A percentile compares a stretch with the other conserved stretches of the same genome.
These are phyloP conservation scores for Pterocarpus santalinus DNA, from an alignment of 306 rosid species.

Conservation along the genomic window DNA sequence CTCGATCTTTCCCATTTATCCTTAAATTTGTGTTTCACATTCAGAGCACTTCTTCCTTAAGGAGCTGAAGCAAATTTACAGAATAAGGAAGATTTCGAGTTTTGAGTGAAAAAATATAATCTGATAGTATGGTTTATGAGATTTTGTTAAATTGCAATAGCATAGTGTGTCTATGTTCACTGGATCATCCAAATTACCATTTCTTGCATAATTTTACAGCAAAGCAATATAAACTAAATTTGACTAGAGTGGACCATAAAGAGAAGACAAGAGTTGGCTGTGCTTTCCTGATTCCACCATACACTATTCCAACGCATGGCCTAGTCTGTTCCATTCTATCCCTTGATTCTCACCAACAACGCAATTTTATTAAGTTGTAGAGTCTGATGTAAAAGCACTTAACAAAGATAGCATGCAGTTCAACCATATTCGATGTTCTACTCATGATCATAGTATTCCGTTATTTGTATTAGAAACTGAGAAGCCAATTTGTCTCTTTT, in stretches of 20 bases:
- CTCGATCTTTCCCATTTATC: not conserved
- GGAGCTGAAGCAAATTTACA: not conserved
- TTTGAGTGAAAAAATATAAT: not conserved
- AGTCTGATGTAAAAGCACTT: not conserved
- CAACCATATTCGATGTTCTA: not conserved
- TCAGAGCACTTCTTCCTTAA: not conserved
- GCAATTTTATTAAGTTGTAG: slow-evolving; percentile 5
- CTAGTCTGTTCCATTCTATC: not conserved
- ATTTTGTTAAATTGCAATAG: slow-evolving; percentile 2
- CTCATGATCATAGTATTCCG: not conserved
- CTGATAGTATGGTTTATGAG: not conserved
- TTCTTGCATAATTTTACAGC: not conserved
- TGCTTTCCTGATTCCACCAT: not conserved
- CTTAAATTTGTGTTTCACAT: not conserved
- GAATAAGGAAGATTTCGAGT: not conserved
- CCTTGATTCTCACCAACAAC: slow-evolving; percentile 28
- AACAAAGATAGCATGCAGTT: not conserved
- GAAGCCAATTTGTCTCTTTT: not conserved
- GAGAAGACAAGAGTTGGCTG: not conserved
- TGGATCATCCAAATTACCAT: not conserved
- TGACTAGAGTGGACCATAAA: too few relatives aligned
- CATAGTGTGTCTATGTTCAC: not conserved
- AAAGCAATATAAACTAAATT: too few relatives aligned
- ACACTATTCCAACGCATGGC: not conserved
- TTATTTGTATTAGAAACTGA: not conserved